Percentiles rank a stretch among this genome's conserved stretches.
Evolutionary conservation across 2,329 filamentous ascomycete species (phyloP).

Genomic region (Dryadomyces quercus-mongolicae): DNA sequence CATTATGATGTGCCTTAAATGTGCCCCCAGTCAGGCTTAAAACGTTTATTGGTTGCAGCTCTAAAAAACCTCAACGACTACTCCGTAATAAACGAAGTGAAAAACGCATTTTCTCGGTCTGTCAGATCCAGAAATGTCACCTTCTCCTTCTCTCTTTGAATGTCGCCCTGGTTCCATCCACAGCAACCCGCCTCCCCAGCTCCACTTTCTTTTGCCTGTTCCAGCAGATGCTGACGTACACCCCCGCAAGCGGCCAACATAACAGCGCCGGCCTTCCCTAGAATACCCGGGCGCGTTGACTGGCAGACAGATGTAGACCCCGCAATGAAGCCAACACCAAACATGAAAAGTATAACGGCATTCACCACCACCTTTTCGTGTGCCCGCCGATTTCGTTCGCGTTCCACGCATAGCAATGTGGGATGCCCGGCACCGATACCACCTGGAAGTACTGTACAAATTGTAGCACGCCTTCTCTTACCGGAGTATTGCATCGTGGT

Average conservation of each 20-base stretch:
- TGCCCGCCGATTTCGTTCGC: conserved; percentile 6
- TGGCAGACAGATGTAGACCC: conserved; percentile 13
- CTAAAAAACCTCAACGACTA: no score
- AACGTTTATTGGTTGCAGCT: no score
- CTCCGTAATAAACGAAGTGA: background rate
- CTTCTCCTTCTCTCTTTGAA: conserved; percentile 13
- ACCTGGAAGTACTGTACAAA: conserved; percentile 15
- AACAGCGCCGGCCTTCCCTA: conserved; percentile 15
- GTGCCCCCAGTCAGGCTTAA: no score
- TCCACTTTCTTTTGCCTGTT: conserved; percentile 9
- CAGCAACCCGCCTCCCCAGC: conserved; percentile 7
- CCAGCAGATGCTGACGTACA: conserved; percentile 8
- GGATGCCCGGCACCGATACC: conserved; percentile 12
- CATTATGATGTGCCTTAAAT: no score
- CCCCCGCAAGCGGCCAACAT: conserved; percentile 11
- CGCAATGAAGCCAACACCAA: conserved; percentile 12
- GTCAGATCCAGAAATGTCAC: conserved; percentile 14
- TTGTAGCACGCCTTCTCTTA: conserved; percentile 9
- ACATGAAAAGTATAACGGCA: conserved; percentile 11
- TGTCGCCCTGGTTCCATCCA: conserved; percentile 10
- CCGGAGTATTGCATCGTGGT: conserved; percentile 27
- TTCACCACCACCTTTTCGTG: conserved; percentile 10
- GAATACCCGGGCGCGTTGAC: conserved; percentile 10
- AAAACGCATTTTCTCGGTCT: conserved; percentile 8
- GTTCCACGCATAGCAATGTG: conserved; percentile 11